phyloP scores from a whole-genome alignment of 148 eudicot genomes.

The Rhododendron kiyosumense region DNA sequence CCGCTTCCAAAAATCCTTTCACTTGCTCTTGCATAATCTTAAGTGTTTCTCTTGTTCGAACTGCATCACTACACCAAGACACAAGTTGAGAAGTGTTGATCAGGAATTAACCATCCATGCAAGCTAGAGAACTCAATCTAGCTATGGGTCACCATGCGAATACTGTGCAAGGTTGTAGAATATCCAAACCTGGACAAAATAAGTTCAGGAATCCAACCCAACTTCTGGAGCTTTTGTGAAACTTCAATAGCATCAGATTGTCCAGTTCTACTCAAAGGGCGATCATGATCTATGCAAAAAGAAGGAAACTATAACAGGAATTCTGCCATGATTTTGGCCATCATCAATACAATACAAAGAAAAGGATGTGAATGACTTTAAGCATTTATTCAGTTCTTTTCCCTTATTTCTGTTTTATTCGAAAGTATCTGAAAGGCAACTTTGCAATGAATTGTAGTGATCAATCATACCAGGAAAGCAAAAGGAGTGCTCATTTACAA shows the following conservation, averaged over 20 bases:
- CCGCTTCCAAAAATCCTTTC: constrained; percentile 57
- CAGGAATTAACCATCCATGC: background rate
- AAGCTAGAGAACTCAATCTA: background rate
- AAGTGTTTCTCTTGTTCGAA: constrained; percentile 72
- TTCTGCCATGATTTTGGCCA: background rate
- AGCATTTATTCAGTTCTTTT: background rate
- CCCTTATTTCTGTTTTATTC: background rate
- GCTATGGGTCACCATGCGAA: background rate
- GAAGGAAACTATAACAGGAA: background rate
- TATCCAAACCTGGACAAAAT: constrained; percentile 63
- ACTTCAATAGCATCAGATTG: constrained; percentile 70
- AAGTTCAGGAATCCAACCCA: constrained; percentile 88
- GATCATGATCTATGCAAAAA: constrained; percentile 72
- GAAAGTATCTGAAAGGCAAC: background rate
- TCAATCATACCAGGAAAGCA: background rate
- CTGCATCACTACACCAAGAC: constrained; percentile 59
- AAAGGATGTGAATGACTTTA: background rate
- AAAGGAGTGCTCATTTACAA: background rate
- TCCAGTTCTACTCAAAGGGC: constrained; percentile 79
- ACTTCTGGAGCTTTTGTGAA: constrained; percentile 56
- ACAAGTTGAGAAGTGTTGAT: constrained; percentile 5
- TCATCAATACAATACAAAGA: background rate
- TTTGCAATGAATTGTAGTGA: background rate
- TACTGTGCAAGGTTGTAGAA: background rate
- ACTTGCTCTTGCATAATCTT: constrained; percentile 71